Conservation (phyloP, 1,284 basidiomycete genomes). For the Ganoderma meredithae region DNA sequence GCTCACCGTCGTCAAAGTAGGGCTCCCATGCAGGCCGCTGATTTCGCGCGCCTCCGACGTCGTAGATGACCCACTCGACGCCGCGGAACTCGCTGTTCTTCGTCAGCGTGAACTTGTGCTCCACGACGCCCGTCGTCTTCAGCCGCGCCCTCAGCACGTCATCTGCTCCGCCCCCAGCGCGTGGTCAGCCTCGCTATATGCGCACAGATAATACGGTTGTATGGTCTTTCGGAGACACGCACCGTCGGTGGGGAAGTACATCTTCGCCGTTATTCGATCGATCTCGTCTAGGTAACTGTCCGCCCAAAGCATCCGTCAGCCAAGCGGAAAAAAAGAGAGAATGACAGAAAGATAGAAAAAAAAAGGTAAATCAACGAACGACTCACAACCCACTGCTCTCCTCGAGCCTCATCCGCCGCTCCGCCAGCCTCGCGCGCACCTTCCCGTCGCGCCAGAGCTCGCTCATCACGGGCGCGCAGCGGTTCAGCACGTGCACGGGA, state of each 20-base stretch:
- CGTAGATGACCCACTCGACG: slow-evolving; percentile 80
- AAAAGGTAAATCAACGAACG: slow-evolving; percentile 1
- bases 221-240: slow-evolving; percentile 42
- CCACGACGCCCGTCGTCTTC: slow-evolving; percentile 80
- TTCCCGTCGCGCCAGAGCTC: slow-evolving; percentile 75
- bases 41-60: slow-evolving; percentile 79
- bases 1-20: slow-evolving; percentile 79
- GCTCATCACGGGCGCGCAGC: slow-evolving; percentile 67
- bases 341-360: too few species aligned
- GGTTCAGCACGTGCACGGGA: slow-evolving; percentile 73
- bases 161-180: slow-evolving; percentile 48
- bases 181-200: background rate
- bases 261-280: slow-evolving; percentile 76
- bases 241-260: slow-evolving; percentile 84
- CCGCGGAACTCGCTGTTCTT: slow-evolving; percentile 62
- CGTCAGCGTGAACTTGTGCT: slow-evolving; percentile 73
- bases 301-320: slow-evolving; percentile 26
- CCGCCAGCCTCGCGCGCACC: slow-evolving; percentile 65
- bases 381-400: slow-evolving; percentile 85
- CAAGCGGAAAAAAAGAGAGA: background rate
- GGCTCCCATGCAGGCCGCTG: slow-evolving; percentile 85
- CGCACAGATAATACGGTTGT: too few species aligned
- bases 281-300: slow-evolving; percentile 81
- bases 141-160: slow-evolving; percentile 78
- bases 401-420: slow-evolving; percentile 72